Evolutionary conservation across 148 eudicot species (phyloP).

Genomic region (Rhododendron molle): DNA sequence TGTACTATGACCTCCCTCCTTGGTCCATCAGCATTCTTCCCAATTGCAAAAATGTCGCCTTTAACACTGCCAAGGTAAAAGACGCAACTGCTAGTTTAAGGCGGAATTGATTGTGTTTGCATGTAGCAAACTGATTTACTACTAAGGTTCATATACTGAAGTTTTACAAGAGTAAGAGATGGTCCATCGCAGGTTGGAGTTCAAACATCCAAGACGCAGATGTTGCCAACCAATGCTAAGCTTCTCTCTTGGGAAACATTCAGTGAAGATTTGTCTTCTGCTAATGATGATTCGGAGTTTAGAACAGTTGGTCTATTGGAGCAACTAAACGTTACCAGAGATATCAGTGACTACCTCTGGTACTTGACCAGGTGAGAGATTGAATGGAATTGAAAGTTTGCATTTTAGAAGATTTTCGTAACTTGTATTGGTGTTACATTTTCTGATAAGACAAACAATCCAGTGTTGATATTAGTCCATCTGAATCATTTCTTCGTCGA

Average conservation of each 20-base stretch:
- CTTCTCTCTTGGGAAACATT: slow-evolving; percentile 64
- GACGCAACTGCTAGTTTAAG: not conserved
- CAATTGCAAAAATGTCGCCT: slow-evolving; percentile 73
- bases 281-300: slow-evolving; percentile 39
- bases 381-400: not conserved
- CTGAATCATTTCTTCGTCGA: slow-evolving; percentile 56
- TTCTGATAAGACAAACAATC: slow-evolving; percentile 10
- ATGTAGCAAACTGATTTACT: not conserved
- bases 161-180: not conserved
- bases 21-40: slow-evolving; percentile 99
- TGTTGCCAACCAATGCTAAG: slow-evolving; percentile 44
- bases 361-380: slow-evolving; percentile 72
- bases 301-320: slow-evolving; percentile 65
- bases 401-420: not conserved
- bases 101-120: not conserved
- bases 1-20: slow-evolving; percentile 75
- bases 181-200: slow-evolving; percentile 50
- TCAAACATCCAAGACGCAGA: slow-evolving; percentile 43
- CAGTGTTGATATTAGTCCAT: slow-evolving; percentile 63
- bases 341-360: slow-evolving; percentile 90
- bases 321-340: slow-evolving; percentile 84
- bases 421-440: not conserved
- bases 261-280: slow-evolving; percentile 50
- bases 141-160: not conserved
- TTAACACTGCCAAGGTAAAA: slow-evolving; percentile 79